Percentiles rank a stretch among this genome's conserved stretches.
These are phyloP conservation scores for Backusella morwellensis DNA, from an alignment of 192 early-diverging fungal species.

Conservation along the genomic window DNA sequence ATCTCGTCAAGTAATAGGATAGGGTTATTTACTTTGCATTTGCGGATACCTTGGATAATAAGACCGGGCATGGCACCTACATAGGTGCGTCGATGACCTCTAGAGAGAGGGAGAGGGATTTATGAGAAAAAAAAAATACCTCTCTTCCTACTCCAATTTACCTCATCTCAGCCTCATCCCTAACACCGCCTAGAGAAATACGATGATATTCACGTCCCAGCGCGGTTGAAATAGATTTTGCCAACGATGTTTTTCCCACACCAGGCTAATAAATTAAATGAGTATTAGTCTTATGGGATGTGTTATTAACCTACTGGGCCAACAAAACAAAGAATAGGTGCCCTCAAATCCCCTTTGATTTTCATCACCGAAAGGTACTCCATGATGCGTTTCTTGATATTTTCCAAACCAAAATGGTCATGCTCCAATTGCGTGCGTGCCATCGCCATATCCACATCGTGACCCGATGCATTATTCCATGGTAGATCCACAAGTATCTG, in stretches of 20 bases:
- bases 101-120: neutral
- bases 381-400: slow-evolving; percentile 77
- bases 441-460: slow-evolving; percentile 61
- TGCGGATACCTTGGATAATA: slow-evolving; percentile 70
- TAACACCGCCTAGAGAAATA: slow-evolving; percentile 78
- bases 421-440: slow-evolving; percentile 67
- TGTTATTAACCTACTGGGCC: slow-evolving; percentile 51
- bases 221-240: slow-evolving; percentile 76
- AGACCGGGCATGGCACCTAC: slow-evolving; percentile 82
- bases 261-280: slow-evolving; percentile 19
- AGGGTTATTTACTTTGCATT: slow-evolving; percentile 74
- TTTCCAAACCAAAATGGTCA: slow-evolving; percentile 80
- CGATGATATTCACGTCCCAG: slow-evolving; percentile 78
- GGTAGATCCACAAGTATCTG: slow-evolving; percentile 76
- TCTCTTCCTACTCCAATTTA: neutral
- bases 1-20: slow-evolving; percentile 61
- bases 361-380: slow-evolving; percentile 86
- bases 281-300: neutral
- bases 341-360: slow-evolving; percentile 65
- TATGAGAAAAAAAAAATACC: neutral
- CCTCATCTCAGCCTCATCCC: slow-evolving; percentile 84
- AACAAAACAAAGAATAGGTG: slow-evolving; percentile 75
- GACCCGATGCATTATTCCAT: slow-evolving; percentile 62
- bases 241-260: slow-evolving; percentile 84
- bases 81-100: slow-evolving; percentile 85